Evolutionary conservation across 2,329 filamentous ascomycete species (phyloP), one percentile per base, ranked within the genome.

Genomic region (Penicillium expansum): DNA sequence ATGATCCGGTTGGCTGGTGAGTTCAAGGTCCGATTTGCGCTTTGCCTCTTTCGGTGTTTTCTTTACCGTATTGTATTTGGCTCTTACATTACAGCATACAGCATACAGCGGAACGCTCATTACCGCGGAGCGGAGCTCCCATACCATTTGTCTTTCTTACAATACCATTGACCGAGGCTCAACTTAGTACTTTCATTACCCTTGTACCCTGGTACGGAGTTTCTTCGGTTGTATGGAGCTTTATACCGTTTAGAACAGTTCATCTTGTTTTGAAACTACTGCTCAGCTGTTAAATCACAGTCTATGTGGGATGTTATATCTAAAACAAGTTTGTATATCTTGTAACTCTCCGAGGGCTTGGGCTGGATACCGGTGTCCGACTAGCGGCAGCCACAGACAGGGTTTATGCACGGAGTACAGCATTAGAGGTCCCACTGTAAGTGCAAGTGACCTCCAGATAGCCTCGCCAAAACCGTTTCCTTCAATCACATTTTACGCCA

Each of bases 1-100:
- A 29, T 20, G 60, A 55, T 66, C 60, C 60, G 62, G 59, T 62
- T 57, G 57, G 56, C 29, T 38, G 41, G 38, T 35, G 50, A 43
- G 14, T 39, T 57, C 43, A 10, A 56, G 42, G 35, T 38, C 30
- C 48, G 54, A 56, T 56, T 37, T 10, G 22, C 42, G 16, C 54
- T 3, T 56, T 56, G 14, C 54, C 52, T 14, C n/a, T 47, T 56
- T 56, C 5, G 48, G 54, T 47, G 54, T 48, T 24, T 48, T 56
- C 18, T 1, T 11, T 49, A 29, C 47, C 20, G 48, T 50, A 50
- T n/a, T 35, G 43, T 54, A 41, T 32, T 32, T 37, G 8, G 1
- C 14, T 16, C 6, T 22, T 27, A 50, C 41, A 35, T n/a, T 42
- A 22, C 38, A 13, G 29, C 20, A 47, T 42, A 22, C 38, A 13